Evolutionary conservation across 2,329 filamentous ascomycete genomes (phyloP), one percentile per base, ranked within the genome.

Genomic region (Sclerotinia subarctica): DNA sequence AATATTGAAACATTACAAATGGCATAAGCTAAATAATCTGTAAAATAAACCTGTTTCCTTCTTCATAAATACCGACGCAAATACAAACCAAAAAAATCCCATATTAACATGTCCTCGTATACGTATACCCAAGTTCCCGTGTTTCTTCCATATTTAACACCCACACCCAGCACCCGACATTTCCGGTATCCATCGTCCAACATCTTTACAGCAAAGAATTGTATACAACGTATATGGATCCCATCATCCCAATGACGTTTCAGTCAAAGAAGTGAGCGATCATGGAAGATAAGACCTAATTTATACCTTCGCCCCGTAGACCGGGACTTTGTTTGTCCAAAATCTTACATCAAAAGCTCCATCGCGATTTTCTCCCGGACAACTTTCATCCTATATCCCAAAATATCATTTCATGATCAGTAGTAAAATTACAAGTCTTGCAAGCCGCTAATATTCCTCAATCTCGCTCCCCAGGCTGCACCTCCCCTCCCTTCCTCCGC

Each of bases 401-500:
- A 24, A 10, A 38, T 19, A 57, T n/a, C 32, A 13, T 26, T 38
- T 44, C 26, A 7, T 24, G 46, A 19, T 32, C 32, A 57, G 21
- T 15, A 63, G 32, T 63, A 51, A 5, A 63, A 26, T 42, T 53
- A 67, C 32, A 62, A n/a, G 29, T 38, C 21, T 19, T 67, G 47
- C 29, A 69, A 64, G 56, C 77, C 75, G 42, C 75, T 78, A 17
- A 80, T 76, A 69, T 80, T 82, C 72, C 82, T 76, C 66, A 77
- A 76, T 72, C 77, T 78, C 32, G 76, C 75, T 42, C 69, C 73
- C 75, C 72, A 77, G 29, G 69, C 69, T 24, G 44, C 65, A n/a
- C 52, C 73, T 7, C 72, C 73, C 54, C 75, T 66, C 2, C 90
- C 90, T 76, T 94, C 91, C 77, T 93, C 90, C 0, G 84, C 90